Evolutionary conservation across 352 stramenopile species (phyloP), one percentile per base, ranked within the genome.

Genomic region (Globisporangium cystogenes): DNA sequence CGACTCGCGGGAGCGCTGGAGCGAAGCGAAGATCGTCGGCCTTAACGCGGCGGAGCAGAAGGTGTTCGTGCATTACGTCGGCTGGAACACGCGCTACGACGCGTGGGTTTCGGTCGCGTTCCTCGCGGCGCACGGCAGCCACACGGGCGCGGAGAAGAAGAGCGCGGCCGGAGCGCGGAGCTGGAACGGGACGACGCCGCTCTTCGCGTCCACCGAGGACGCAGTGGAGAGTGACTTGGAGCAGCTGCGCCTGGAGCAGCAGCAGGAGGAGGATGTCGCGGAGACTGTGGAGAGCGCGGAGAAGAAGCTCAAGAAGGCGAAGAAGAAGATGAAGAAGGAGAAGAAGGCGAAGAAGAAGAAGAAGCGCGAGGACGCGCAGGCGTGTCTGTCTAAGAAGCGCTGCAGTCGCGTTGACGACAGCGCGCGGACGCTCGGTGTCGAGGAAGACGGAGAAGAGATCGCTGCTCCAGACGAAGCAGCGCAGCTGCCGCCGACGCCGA

Each of bases 71-170:
- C 81, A 91, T 48, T 89, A 87, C 57, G 80, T 91, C 50, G 77
- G 81, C 41, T 91, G 77, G 77, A 91, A 91, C 58, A 49, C 77
- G 3, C 71, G 81, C 10, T 86, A 86, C 51, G 81, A 91, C 48
- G 68, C 65, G 45, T 91, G 81, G 81, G 56, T 87, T 11, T 21
- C 57, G 12, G 49, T 64, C 7, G 59, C 76, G n/a, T 67, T 65
- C 4, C 55, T 87, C 35, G 65, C 66, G 4, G 70, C 76, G 7
- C 81, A 91, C 35, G 78, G 76, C 1, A 82, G 61, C 31, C 68
- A 81, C 39, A 84, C 72, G 15, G 55, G 62, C 23, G 42, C 41
- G 7, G 51, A 52, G 18, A 45, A 50, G 10, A 82, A 86, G 44
- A 48, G 43, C 5, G 52, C 50, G 3, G 14, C 1, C 12, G 11